These are phyloP conservation scores for Davidsoniella virescens DNA, from an alignment of 2,329 filamentous ascomycete species.

Conservation along the genomic window DNA sequence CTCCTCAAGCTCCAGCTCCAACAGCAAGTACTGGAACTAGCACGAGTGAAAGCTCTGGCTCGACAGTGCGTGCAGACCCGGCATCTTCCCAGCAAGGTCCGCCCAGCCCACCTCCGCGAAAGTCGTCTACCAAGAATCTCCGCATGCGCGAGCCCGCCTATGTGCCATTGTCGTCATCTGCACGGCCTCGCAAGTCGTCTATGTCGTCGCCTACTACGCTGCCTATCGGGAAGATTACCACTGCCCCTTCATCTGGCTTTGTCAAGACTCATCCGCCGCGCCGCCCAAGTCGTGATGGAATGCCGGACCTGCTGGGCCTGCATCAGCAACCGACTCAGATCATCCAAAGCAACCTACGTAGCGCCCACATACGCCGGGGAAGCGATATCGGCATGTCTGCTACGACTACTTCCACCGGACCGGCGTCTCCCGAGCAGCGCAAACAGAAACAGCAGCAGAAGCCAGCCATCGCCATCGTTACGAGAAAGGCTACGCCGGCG, in stretches of 20 bases:
- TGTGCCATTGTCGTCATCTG: slow-evolving; percentile 27
- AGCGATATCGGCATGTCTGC: slow-evolving; percentile 21
- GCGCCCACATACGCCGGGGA: slow-evolving; percentile 30
- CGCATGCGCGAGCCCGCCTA: slow-evolving; percentile 40
- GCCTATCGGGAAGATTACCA: not conserved
- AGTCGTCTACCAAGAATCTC: slow-evolving; percentile 23
- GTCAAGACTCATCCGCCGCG: slow-evolving; percentile 26
- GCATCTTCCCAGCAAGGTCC: slow-evolving; percentile 18
- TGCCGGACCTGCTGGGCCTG: slow-evolving; percentile 43
- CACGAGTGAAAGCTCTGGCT: not conserved
- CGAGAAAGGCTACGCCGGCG: slow-evolving; percentile 1
- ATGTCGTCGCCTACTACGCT: not conserved
- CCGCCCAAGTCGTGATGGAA: slow-evolving; percentile 53
- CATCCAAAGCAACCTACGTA: slow-evolving; percentile 46
- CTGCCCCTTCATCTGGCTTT: not conserved
- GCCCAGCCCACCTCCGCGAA: not conserved
- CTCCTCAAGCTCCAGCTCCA: too few relatives aligned
- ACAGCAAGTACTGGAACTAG: not conserved
- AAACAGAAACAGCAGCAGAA: not conserved
- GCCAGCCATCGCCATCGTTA: not conserved
- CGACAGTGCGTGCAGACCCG: not conserved
- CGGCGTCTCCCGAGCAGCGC: slow-evolving; percentile 1
- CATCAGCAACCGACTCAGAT: slow-evolving; percentile 34
- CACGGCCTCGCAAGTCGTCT: not conserved
- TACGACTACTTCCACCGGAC: slow-evolving; percentile 15